These are phyloP conservation scores for Chrysanthemum makinoi DNA, from an alignment of 129 eudicot genomes.

Conservation along the genomic window DNA sequence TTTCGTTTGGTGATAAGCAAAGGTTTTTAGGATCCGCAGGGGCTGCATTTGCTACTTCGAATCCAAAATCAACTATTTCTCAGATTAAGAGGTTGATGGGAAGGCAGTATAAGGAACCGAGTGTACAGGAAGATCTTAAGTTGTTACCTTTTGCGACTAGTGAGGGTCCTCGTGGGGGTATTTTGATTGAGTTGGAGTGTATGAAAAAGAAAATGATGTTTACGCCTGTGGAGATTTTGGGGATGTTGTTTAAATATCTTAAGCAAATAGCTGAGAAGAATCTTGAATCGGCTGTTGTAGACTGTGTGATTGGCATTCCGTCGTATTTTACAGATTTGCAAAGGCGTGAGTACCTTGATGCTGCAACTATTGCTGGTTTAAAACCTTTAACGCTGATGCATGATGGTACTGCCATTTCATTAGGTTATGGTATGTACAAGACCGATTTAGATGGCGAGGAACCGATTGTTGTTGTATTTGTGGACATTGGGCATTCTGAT, in stretches of 20 bases:
- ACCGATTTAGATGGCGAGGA: slow-evolving; percentile 44
- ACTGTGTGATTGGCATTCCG: slow-evolving; percentile 85
- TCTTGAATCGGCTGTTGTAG: slow-evolving; percentile 41
- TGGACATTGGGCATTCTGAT: slow-evolving; percentile 82
- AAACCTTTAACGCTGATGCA: slow-evolving; percentile 71
- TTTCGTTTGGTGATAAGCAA: slow-evolving; percentile 81
- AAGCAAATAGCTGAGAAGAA: slow-evolving; percentile 63
- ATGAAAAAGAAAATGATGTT: slow-evolving; percentile 48
- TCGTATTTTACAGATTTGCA: slow-evolving; percentile 76
- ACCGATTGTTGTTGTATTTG: slow-evolving; percentile 58
- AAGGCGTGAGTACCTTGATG: slow-evolving; percentile 71
- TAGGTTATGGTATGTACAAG: slow-evolving; percentile 87
- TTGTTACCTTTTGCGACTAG: slow-evolving; percentile 66
- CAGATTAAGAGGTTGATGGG: slow-evolving; percentile 92
- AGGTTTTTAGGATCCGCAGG: slow-evolving; percentile 83
- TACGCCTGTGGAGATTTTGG: slow-evolving; percentile 75
- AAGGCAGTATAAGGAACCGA: slow-evolving; percentile 40
- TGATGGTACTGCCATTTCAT: slow-evolving; percentile 79
- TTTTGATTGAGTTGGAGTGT: slow-evolving; percentile 68
- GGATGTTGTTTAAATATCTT: slow-evolving; percentile 75
- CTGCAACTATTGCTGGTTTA: slow-evolving; percentile 75
- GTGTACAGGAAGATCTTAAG: slow-evolving; percentile 63
- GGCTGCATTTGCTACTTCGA: slow-evolving; percentile 67
- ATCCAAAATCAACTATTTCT: slow-evolving; percentile 73
- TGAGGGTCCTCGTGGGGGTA: slow-evolving; percentile 68